phyloP scores from a whole-genome alignment of 2,329 filamentous ascomycete genomes.

The Aureobasidium leucospermi region DNA sequence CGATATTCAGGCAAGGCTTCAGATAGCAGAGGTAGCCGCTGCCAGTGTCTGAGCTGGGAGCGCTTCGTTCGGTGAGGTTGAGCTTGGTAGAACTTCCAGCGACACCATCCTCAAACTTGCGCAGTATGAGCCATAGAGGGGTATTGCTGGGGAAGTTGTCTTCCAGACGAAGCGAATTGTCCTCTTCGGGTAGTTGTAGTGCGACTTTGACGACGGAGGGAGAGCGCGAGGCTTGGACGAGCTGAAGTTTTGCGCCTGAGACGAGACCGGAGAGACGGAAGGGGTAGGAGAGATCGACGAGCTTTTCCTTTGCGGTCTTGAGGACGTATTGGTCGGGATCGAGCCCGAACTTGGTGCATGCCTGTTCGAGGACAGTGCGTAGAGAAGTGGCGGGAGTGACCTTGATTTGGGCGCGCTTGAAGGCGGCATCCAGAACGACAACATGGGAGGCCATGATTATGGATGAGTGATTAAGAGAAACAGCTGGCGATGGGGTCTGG shows the following conservation, averaged over 20 bases:
- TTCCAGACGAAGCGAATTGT: constrained; percentile 60
- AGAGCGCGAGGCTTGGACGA: constrained; percentile 79
- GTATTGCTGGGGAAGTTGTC: constrained; percentile 86
- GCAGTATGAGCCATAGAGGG: constrained; percentile 80
- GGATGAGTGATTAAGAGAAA: neutral
- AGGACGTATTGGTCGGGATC: constrained; percentile 67
- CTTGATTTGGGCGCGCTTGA: constrained; percentile 73
- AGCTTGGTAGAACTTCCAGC: constrained; percentile 45
- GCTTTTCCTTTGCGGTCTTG: constrained; percentile 81
- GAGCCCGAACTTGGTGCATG: constrained; percentile 73
- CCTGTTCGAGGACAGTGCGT: constrained; percentile 78
- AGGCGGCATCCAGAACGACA: constrained; percentile 73
- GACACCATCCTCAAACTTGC: constrained; percentile 77
- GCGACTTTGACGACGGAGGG: constrained; percentile 81
- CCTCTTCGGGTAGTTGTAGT: constrained; percentile 71
- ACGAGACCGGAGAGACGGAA: constrained; percentile 76
- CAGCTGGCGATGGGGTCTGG: neutral
- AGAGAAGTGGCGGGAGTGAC: constrained; percentile 74
- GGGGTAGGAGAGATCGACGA: constrained; percentile 75
- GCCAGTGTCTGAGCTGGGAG: constrained; percentile 55
- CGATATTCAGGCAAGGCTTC: constrained; percentile 73
- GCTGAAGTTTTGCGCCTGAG: constrained; percentile 84
- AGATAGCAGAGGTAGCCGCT: constrained; percentile 79
- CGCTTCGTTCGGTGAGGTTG: constrained; percentile 78
- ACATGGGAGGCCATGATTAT: constrained; percentile 73